Evolutionary conservation across 1,139 yeast species (phyloP), one percentile per base, ranked within the genome.

Genomic region (Hyphopichia pseudoburtonii): DNA sequence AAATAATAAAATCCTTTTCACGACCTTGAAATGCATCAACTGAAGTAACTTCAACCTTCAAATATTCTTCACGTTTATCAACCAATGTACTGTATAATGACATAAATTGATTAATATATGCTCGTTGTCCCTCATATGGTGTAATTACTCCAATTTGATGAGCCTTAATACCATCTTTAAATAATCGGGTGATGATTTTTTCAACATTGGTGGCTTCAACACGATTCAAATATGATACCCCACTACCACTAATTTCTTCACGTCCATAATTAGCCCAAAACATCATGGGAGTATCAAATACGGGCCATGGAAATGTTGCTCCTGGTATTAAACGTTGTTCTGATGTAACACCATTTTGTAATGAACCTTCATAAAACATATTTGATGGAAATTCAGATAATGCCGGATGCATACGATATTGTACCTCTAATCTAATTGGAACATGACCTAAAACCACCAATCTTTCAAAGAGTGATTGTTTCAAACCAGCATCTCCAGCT

Each of bases 21-120:
- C 97, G 78, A 33, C 97, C 97, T 64, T 90, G 97, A 73, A 90
- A 90, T 1, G 96, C 95, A 64, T 90, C 97, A 26, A 90, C 96
- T 32, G 95, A 84, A 12, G 94, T 88, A 21, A 90, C 90, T 62
- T 90, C 97, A 33, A 90, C 86, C 35, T 77, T 80, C 37, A 73
- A 61, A 57, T 88, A 88, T 33, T 79, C 63, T 2, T 82, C 83
- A 48, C 78, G 79, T 33, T 48, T 54, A 38, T 80, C 85, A 19
- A 70, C 61, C 55, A 85, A 56, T 1, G 87, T 67, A 17, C 92
- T 86, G 51, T 82, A 82, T 68, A 82, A 62, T 47, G 78, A 76
- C 89, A 90, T 80, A 57, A 86, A 86, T 52, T 84, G 92, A 11
- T 80, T 75, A 41, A 89, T 69, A 55, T 84, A 89, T 0, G 94